phyloP scores from a whole-genome alignment of 2,329 filamentous ascomycete species.

The Rhytidhysteron rufulum region DNA sequence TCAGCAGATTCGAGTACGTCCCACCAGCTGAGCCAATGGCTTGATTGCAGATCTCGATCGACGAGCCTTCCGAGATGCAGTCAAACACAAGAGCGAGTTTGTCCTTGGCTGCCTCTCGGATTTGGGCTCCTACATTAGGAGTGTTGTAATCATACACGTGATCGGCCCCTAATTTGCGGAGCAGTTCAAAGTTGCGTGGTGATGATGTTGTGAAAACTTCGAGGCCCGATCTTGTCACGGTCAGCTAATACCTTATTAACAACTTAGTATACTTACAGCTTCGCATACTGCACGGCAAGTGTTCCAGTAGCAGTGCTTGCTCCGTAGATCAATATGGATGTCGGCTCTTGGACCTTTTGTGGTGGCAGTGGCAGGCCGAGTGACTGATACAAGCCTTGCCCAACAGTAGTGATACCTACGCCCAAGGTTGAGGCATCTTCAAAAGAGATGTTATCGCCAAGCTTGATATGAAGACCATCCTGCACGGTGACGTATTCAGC shows the following conservation, averaged over 20 bases:
- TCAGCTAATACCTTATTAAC: background rate
- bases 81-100: conserved; percentile 46
- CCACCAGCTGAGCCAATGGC: conserved; percentile 33
- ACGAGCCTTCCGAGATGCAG: conserved; percentile 42
- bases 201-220: conserved; percentile 47
- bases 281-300: conserved; percentile 49
- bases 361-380: conserved; percentile 46
- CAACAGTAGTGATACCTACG: conserved; percentile 50
- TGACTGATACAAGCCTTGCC: conserved; percentile 45
- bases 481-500: conserved; percentile 52
- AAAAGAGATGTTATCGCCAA: conserved; percentile 47
- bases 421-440: conserved; percentile 53
- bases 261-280: conserved; percentile 22
- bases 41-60: conserved; percentile 37
- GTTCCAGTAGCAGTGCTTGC: conserved; percentile 50
- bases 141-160: conserved; percentile 50
- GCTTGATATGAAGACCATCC: conserved; percentile 44
- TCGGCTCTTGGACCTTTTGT: conserved; percentile 29
- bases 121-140: conserved; percentile 42
- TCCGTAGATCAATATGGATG: conserved; percentile 48
- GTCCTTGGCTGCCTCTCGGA: conserved; percentile 44
- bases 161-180: conserved; percentile 46
- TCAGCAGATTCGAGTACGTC: conserved; percentile 41
- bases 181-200: conserved; percentile 46
- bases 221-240: conserved; percentile 26